Base-by-base conservation (phyloP, 257 asterid genomes). In the Solanum infundibuliforme region DNA sequence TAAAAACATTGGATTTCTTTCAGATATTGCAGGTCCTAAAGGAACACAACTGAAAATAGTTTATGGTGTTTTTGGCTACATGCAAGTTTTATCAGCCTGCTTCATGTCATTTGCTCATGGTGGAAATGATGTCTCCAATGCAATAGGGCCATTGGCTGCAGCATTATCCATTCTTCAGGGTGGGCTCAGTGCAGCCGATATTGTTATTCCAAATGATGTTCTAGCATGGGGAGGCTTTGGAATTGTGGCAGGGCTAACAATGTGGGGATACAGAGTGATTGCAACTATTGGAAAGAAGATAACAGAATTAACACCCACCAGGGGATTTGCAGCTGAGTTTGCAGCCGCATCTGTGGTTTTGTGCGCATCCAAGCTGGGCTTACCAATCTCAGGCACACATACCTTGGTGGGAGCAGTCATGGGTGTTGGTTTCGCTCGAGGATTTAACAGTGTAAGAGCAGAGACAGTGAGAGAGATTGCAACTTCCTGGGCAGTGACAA, bases 81-180 rank as follows among this genome's bases (percentile, higher is more conserved):
- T 94, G 99, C 99, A 96, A 87, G 83, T 96, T 35, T 87, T 96
- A 32, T 96, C 99, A 1, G 98, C 99, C 10, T 95, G 99, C 91
- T 96, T 96, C 94, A 96, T 95, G 99, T 94, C 98, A 32, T 95
- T 96, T 88, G 99, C 99, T 10, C 99, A 95, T 58, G 99, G 99
- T n/a, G 99, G 99, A 84, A 96, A 96, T 60, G 98, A 95, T 60
- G 99, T 96, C 18, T 95, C 99, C 60, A 96, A 96, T 85, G 98
- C 99, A 3, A 95, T 96, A 71, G 98, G 98, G 86, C 98, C 98
- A 12, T 81, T 95, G 77, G 98, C 98, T 14, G 98, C 99, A 34
- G 99, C 98, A 10, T 71, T 96, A 52, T 90, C 99, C 14, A 92
- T 96, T 84, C 97, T 95, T 12, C 98, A 96, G 85, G 97, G 98